phyloP scores from a whole-genome alignment of 805 yeast species.

The Saturnispora serradocipensis region DNA sequence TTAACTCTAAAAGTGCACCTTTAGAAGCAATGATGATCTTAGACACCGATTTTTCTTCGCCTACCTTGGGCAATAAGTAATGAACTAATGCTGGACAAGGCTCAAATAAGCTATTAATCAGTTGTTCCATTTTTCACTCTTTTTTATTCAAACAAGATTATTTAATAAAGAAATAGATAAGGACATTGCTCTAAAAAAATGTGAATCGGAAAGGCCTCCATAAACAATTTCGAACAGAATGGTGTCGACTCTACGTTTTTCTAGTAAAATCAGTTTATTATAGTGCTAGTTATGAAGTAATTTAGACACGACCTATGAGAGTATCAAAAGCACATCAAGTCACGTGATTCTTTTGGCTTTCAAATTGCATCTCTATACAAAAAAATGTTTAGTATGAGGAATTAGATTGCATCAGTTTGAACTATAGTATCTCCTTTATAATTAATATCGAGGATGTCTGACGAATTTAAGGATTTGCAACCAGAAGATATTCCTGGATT shows the following conservation, averaged over 20 bases:
- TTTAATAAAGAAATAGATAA: neutral
- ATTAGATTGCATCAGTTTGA: neutral
- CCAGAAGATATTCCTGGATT: slow-evolving; percentile 60
- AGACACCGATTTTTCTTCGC: slow-evolving; percentile 15
- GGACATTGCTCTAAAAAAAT: neutral
- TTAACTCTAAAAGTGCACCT: slow-evolving; percentile 2
- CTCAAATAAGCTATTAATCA: slow-evolving; percentile 43
- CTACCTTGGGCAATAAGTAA: slow-evolving; percentile 27
- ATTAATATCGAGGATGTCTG: slow-evolving; percentile 6
- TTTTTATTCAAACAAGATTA: neutral
- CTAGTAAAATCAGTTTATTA: too few species aligned
- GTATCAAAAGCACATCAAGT: neutral
- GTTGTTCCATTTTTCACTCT: neutral
- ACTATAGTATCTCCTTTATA: neutral
- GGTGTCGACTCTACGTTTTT: neutral
- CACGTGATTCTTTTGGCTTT: neutral
- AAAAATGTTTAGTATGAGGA: neutral
- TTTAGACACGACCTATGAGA: neutral
- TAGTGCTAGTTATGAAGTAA: neutral
- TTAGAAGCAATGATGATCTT: slow-evolving; percentile 20
- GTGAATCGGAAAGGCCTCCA: neutral
- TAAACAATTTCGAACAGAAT: neutral
- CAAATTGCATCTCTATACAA: neutral
- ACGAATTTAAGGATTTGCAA: slow-evolving; percentile 41
- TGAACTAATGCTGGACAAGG: slow-evolving; percentile 43